Evolutionary conservation across 495 filamentous ascomycete species (phyloP), one percentile per base, ranked within the genome.

Genomic region (Daldinia loculata): DNA sequence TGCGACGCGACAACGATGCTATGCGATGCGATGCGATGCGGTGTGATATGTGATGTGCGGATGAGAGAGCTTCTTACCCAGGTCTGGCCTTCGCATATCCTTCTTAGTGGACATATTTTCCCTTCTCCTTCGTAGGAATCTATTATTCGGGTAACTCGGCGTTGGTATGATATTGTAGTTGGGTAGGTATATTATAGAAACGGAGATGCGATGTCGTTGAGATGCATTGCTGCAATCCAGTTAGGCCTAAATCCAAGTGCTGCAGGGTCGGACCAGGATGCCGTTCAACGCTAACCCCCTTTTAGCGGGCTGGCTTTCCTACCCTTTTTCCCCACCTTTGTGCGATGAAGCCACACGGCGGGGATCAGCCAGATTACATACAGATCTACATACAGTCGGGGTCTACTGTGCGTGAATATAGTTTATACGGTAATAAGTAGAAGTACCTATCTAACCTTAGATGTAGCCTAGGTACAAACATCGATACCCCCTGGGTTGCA

Each of bases 31-130:
- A 53, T 53, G 50, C 50, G 24, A 53, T 53, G 50, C 50, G 50
- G 26, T 53, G 24, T 53, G 14, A 29, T 53, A 7, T 29, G 24
- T 15, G 12, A 58, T 68, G 70, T n/a, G 52, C 43, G 30, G 56
- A 34, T 22, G 26, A 48, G 51, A 19, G 38, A 45, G 29, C 12
- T 48, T 48, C 69, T 74, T 85, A 97, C 94, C 88, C 68, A 97
- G 86, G 81, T 97, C 93, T 56, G 85, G 82, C 74, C 93, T 86
- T 36, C 93, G 89, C 92, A 95, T 93, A 79, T 97, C 93, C 79
- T 94, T 96, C 79, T 88, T 92, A 38, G 87, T 86, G 27, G 91
- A 24, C 24, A 15, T 53, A 7, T 8, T 29, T 53, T 30, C 27
- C 26, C 26, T 53, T 53, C n/a, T 67, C 15, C 29, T 56, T 15